Conservation (phyloP, 108 stramenopile species). For the Cylindrotheca closterium region DNA sequence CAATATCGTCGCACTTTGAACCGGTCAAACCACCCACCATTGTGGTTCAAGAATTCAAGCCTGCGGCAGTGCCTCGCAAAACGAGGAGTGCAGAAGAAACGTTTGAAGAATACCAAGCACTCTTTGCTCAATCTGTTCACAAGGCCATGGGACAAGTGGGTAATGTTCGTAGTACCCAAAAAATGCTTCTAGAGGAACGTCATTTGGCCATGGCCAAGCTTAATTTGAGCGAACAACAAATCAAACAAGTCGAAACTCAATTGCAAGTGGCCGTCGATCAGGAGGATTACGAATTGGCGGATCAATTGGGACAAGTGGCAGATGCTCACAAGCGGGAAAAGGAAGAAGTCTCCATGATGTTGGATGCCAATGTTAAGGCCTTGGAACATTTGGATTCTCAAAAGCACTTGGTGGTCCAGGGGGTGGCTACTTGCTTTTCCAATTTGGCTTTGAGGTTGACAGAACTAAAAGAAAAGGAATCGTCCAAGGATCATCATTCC, state of each 20-base stretch:
- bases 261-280: constrained; percentile 70
- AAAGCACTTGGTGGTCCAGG: constrained; percentile 42
- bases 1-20: not conserved
- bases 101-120: constrained; percentile 35
- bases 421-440: constrained; percentile 58
- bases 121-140: constrained; percentile 33
- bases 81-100: constrained; percentile 26
- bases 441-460: constrained; percentile 48
- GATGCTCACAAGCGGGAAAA: constrained; percentile 61
- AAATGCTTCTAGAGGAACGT: constrained; percentile 51
- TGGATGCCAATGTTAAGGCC: constrained; percentile 42
- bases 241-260: constrained; percentile 60
- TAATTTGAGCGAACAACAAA: constrained; percentile 57
- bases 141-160: constrained; percentile 23
- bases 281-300: constrained; percentile 88
- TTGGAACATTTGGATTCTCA: constrained; percentile 55
- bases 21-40: not conserved
- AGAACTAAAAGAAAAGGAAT: constrained; percentile 48
- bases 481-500: constrained; percentile 29
- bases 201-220: constrained; percentile 52
- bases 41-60: not conserved
- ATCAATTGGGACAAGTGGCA: constrained; percentile 62
- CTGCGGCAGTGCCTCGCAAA: constrained; percentile 1
- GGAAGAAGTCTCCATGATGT: constrained; percentile 44
- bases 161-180: constrained; percentile 31